A percentile compares a stretch with the other conserved stretches of the same genome.
Evolutionary conservation across 257 asterid genomes (phyloP).

Genomic region (Sherardia arvensis): DNA sequence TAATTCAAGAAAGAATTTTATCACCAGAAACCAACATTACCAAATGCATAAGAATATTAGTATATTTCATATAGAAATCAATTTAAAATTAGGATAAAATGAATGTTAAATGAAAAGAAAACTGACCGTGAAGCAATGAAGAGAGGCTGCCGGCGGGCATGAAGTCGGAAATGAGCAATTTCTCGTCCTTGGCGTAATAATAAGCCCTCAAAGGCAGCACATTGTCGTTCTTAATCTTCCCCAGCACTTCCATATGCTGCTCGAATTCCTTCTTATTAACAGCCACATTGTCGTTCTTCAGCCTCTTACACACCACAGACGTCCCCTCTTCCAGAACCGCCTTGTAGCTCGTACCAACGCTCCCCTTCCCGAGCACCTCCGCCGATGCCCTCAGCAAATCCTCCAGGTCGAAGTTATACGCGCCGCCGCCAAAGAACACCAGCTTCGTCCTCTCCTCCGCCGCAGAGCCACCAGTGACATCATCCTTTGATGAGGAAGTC

Average conservation of each 20-base stretch:
- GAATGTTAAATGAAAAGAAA: too few species aligned
- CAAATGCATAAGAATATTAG: not conserved
- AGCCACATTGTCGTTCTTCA: conserved; percentile 20
- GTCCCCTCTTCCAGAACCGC: conserved; percentile 24
- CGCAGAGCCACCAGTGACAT: conserved; percentile 16
- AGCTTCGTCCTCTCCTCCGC: conserved; percentile 22
- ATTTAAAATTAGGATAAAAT: too few species aligned
- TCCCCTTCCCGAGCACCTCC: conserved; percentile 21
- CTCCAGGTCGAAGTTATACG: conserved; percentile 22
- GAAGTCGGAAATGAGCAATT: conserved; percentile 21
- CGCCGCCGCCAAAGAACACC: conserved; percentile 16
- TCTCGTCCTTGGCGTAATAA: conserved; percentile 21
- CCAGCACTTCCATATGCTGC: conserved; percentile 18
- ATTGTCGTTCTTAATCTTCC: conserved; percentile 19
- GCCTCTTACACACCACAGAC: conserved; percentile 21
- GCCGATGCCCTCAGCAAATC: conserved; percentile 24
- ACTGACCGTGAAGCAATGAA: conserved; percentile 27
- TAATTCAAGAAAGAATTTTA: not conserved
- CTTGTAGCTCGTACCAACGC: conserved; percentile 24
- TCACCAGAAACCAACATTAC: not conserved
- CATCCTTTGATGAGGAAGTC: conserved; percentile 8
- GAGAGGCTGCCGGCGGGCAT: conserved; percentile 22
- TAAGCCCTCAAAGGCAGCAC: conserved; percentile 22
- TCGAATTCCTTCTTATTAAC: conserved; percentile 21
- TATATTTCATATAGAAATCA: too few species aligned